Percentiles rank a stretch among this genome's conserved stretches.
Conservation (phyloP, 2,329 filamentous ascomycete genomes). For the Juglanconis sp. region DNA sequence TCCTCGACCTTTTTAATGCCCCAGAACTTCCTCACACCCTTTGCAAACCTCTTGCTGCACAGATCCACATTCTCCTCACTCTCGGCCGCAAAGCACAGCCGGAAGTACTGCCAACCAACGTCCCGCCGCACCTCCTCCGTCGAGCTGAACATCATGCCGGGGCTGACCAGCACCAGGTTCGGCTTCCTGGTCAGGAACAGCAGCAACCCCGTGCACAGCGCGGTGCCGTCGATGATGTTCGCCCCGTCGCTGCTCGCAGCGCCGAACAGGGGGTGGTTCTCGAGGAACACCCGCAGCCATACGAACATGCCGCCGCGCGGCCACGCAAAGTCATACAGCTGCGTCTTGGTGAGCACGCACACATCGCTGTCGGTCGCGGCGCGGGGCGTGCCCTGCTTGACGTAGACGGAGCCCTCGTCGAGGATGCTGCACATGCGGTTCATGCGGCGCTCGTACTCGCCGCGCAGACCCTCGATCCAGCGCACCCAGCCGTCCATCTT, state of each 20-base stretch:
- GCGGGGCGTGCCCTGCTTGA: slow-evolving; percentile 58
- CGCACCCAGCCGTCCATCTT: slow-evolving; percentile 81
- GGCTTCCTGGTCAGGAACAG: slow-evolving; percentile 67
- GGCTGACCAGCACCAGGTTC: slow-evolving; percentile 65
- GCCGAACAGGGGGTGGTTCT: slow-evolving; percentile 66
- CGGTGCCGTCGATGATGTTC: slow-evolving; percentile 48
- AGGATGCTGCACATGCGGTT: slow-evolving; percentile 71
- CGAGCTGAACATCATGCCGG: slow-evolving; percentile 72
- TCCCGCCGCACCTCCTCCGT: slow-evolving; percentile 54
- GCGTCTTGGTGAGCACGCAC: slow-evolving; percentile 71
- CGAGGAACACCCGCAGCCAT: slow-evolving; percentile 73
- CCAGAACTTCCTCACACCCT: slow-evolving; percentile 74
- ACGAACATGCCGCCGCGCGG: slow-evolving; percentile 90
- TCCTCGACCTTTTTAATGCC: slow-evolving; percentile 63
- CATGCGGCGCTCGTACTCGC: slow-evolving; percentile 84
- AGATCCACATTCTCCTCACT: slow-evolving; percentile 64
- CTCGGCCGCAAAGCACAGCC: slow-evolving; percentile 84
- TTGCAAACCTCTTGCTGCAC: slow-evolving; percentile 62
- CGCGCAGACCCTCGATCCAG: slow-evolving; percentile 83
- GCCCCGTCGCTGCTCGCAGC: slow-evolving; percentile 27
- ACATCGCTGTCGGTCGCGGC: slow-evolving; percentile 55
- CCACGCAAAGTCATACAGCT: slow-evolving; percentile 73
- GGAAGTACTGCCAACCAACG: slow-evolving; percentile 67
- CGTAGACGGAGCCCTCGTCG: slow-evolving; percentile 62
- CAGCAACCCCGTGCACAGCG: slow-evolving; percentile 66